Evolutionary conservation across 2,329 filamentous ascomycete genomes (phyloP).

Genomic region (Xenosphaeropsis pyriputrescens): DNA sequence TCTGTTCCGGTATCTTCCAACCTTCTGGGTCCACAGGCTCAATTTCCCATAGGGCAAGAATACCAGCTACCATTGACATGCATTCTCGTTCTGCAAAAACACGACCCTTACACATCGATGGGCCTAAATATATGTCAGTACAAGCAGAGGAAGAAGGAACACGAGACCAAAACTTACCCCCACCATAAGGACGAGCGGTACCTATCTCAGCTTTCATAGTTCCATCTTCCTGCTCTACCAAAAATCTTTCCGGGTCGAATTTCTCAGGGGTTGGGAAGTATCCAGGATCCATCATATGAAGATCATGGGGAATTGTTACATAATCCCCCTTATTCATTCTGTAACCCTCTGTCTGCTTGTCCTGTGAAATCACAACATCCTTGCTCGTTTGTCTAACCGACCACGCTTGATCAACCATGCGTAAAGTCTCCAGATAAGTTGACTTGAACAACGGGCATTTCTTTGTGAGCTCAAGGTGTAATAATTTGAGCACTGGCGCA

Average conservation of each 20-base stretch:
- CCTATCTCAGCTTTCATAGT: slow-evolving; percentile 21
- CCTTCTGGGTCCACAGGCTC: slow-evolving; percentile 24
- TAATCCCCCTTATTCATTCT: slow-evolving; percentile 24
- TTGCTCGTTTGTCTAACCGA: slow-evolving; percentile 24
- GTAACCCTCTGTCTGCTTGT: slow-evolving; percentile 10
- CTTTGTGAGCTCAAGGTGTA: slow-evolving; percentile 22
- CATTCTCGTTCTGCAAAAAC: slow-evolving; percentile 33
- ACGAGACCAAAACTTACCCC: slow-evolving; percentile 15
- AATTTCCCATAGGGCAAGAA: slow-evolving; percentile 41
- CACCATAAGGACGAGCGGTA: slow-evolving; percentile 31
- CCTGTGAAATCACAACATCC: slow-evolving; percentile 19
- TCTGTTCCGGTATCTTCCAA: slow-evolving; percentile 35
- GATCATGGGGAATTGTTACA: slow-evolving; percentile 26
- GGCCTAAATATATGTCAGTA: slow-evolving; percentile 5
- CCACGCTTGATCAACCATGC: slow-evolving; percentile 25
- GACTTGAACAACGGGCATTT: slow-evolving; percentile 30
- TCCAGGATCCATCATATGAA: slow-evolving; percentile 24
- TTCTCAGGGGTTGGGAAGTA: slow-evolving; percentile 22
- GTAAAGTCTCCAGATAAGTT: slow-evolving; percentile 28
- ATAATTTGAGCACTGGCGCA: slow-evolving; percentile 23
- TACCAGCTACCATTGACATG: slow-evolving; percentile 32
- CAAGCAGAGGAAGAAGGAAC: neutral
- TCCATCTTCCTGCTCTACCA: slow-evolving; percentile 22
- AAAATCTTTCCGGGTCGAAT: slow-evolving; percentile 28
- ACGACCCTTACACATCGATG: slow-evolving; percentile 32